Percentiles rank a stretch among this genome's conserved stretches.
Evolutionary conservation across 1,284 basidiomycete genomes (phyloP).

Genomic region (Ustilago crameri): DNA sequence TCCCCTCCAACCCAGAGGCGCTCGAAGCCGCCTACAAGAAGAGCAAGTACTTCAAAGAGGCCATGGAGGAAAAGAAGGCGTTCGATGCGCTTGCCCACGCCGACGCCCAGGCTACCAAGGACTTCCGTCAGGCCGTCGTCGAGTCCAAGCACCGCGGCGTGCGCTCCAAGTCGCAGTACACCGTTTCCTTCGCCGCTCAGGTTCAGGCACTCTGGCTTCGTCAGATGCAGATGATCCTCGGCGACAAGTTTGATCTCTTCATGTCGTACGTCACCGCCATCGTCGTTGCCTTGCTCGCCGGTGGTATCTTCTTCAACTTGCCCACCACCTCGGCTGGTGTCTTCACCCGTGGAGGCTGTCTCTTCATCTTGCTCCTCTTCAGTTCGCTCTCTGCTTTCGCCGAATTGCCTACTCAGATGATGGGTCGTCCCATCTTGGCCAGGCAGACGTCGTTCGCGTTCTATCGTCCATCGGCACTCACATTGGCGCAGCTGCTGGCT

Average conservation of each 20-base stretch:
- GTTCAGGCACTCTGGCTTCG: conserved; percentile 76
- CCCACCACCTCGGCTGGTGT: conserved; percentile 72
- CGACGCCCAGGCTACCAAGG: conserved; percentile 73
- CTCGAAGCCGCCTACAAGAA: conserved; percentile 78
- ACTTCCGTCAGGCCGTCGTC: conserved; percentile 79
- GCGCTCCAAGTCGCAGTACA: conserved; percentile 85
- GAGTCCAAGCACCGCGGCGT: conserved; percentile 86
- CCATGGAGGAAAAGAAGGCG: conserved; percentile 72
- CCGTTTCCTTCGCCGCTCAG: conserved; percentile 74
- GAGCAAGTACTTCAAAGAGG: conserved; percentile 72
- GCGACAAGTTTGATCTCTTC: conserved; percentile 83
- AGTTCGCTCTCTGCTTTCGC: conserved; percentile 69
- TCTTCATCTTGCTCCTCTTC: conserved; percentile 74
- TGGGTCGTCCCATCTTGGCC: conserved; percentile 53
- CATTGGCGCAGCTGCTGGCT: conserved; percentile 56
- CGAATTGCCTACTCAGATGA: conserved; percentile 58
- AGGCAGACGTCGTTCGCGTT: conserved; percentile 60
- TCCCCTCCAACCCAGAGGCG: conserved; percentile 78
- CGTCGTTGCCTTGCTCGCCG: conserved; percentile 79
- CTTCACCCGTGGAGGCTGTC: conserved; percentile 82
- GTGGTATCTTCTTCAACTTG: conserved; percentile 80
- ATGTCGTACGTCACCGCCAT: conserved; percentile 67
- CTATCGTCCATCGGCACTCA: conserved; percentile 63
- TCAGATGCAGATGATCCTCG: conserved; percentile 81
- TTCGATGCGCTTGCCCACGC: conserved; percentile 77